These are phyloP conservation scores for Cardamine resedifolia DNA, from an alignment of 345 rosid genomes.

Conservation along the genomic window DNA sequence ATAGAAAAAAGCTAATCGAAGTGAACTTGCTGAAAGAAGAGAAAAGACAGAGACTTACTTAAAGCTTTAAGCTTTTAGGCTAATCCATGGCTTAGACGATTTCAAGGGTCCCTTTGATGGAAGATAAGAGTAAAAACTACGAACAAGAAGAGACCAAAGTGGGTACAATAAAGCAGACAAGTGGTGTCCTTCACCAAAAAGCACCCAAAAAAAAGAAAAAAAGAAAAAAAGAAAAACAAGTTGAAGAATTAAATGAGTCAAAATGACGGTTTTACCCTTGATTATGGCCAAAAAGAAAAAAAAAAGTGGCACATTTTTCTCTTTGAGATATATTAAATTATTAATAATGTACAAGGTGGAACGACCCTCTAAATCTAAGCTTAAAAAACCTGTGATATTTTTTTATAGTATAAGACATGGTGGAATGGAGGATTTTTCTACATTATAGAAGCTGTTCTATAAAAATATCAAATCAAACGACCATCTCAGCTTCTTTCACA, in stretches of 20 bases:
- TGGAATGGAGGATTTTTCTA: slow-evolving; percentile 18
- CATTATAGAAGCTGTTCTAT: slow-evolving; percentile 17
- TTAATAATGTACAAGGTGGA: too few species aligned
- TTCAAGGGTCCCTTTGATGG: slow-evolving; percentile 4
- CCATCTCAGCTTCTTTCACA: slow-evolving; percentile 92
- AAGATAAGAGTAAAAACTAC: slow-evolving; percentile 9
- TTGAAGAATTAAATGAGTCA: not conserved
- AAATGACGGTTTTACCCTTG: slow-evolving; percentile 15
- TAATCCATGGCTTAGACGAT: slow-evolving; percentile 1
- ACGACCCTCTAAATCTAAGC: too few species aligned
- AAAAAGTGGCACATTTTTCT: too few species aligned
- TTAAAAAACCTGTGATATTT: not conserved
- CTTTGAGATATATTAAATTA: too few species aligned
- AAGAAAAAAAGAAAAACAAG: too few species aligned
- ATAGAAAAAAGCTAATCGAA: not conserved
- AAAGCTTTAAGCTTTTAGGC: not conserved
- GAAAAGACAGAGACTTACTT: slow-evolving; percentile 26
- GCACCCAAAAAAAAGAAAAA: not conserved
- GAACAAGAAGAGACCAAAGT: slow-evolving; percentile 9
- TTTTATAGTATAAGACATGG: not conserved
- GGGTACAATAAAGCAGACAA: slow-evolving; percentile 21
- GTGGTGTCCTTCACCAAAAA: slow-evolving; percentile 30
- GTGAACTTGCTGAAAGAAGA: slow-evolving; percentile 20
- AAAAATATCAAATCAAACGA: slow-evolving; percentile 59
- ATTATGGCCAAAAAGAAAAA: not conserved